Evolutionary conservation across 495 filamentous ascomycete genomes (phyloP).

Genomic region (Recurvomyces mirabilis): DNA sequence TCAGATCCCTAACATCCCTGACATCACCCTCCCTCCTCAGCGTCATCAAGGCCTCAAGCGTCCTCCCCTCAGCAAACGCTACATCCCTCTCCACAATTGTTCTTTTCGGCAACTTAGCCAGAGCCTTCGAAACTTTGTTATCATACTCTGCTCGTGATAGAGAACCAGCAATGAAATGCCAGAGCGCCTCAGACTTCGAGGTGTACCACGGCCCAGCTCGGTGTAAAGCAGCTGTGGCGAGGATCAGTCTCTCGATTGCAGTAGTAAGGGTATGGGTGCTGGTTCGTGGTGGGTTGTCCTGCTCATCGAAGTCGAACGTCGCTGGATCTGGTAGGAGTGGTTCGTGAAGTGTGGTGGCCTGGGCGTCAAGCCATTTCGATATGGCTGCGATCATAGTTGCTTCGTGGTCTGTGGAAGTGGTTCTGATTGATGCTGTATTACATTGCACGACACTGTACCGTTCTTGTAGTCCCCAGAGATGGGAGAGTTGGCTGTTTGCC

Average conservation of each 20-base stretch:
- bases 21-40: neutral
- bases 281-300: no score
- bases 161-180: neutral
- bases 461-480: no score
- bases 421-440: neutral
- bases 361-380: neutral
- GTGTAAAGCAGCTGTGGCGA: neutral
- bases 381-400: neutral
- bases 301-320: no score
- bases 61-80: neutral
- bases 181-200: neutral
- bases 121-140: neutral
- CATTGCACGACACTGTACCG: neutral
- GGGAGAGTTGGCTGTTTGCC: no score
- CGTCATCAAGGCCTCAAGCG: neutral
- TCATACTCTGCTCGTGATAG: neutral
- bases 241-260: neutral
- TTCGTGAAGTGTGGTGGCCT: no score
- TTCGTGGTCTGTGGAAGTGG: neutral
- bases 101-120: neutral
- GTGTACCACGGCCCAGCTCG: neutral
- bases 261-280: neutral
- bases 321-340: no score
- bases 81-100: neutral
- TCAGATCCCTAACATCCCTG: neutral